These are phyloP conservation scores for Morella rubra DNA, from an alignment of 306 rosid species.

Conservation along the genomic window DNA sequence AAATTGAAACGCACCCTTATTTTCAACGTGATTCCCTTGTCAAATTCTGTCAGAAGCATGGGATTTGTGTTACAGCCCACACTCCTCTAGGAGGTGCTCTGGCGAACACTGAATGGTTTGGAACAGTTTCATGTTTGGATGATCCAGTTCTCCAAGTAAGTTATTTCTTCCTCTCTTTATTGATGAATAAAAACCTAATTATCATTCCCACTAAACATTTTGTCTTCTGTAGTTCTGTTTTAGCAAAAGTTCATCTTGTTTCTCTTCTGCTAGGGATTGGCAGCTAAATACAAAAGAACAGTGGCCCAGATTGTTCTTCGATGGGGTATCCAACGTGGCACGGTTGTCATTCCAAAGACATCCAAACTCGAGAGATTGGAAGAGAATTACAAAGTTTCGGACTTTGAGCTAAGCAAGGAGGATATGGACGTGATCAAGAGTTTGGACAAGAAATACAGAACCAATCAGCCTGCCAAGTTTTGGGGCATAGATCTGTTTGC, in stretches of 20 bases:
- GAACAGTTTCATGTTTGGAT: slow-evolving; percentile 71
- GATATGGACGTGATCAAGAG: slow-evolving; percentile 61
- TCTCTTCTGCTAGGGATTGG: slow-evolving; percentile 51
- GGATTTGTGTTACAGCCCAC: slow-evolving; percentile 84
- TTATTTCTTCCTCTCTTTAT: background rate
- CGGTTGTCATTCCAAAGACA: slow-evolving; percentile 74
- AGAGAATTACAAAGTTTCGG: slow-evolving; percentile 66
- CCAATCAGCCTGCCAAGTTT: slow-evolving; percentile 74
- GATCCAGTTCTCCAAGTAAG: slow-evolving; percentile 75
- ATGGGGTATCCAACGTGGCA: slow-evolving; percentile 80
- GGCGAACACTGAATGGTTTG: slow-evolving; percentile 79
- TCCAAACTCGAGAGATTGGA: slow-evolving; percentile 77
- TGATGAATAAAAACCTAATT: no score
- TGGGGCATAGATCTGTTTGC: slow-evolving; percentile 87
- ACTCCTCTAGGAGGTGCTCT: slow-evolving; percentile 91
- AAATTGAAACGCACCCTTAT: slow-evolving; percentile 92
- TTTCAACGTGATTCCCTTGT: slow-evolving; percentile 87
- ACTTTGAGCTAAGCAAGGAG: slow-evolving; percentile 65
- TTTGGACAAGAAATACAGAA: slow-evolving; percentile 59
- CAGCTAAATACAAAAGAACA: slow-evolving; percentile 65
- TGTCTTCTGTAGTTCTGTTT: background rate
- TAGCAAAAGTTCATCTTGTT: slow-evolving; percentile 3
- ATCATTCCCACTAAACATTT: no score
- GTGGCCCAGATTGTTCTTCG: slow-evolving; percentile 73
- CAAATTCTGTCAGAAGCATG: slow-evolving; percentile 86